Evolutionary conservation across 345 rosid species (phyloP), one percentile per base, ranked within the genome.

Genomic region (Mangifera indica): DNA sequence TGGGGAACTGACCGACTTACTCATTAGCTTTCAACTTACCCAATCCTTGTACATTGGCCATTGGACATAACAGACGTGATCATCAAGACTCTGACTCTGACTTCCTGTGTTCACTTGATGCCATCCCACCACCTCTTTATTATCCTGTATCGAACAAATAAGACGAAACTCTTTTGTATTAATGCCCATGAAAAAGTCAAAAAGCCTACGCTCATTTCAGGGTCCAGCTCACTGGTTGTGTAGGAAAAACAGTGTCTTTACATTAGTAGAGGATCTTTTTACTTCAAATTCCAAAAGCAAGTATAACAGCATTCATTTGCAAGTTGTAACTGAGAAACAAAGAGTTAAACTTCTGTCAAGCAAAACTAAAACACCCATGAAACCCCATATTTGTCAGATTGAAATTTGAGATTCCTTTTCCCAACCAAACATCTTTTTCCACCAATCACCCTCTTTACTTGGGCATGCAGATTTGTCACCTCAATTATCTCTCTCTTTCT

Each of bases 371-470:
- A 44, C 15, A 3, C 32, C 32, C 32, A 29, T 48, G 76, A 54
- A 70, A 75, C 26, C 26, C 40, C 15, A 56, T 66, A 49, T 15
- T 66, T 48, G 76, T 65, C 72, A 71, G 71, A 24, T 62, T 26
- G 37, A n/a, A 20, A 45, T n/a, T 56, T 32, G 57, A 56, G 73
- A 76, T 72, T 72, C 69, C 83, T 78, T 57, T 84, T 78, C 32
- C 86, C 84, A 77, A 84, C 71, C 12, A 76, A 71, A 78, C 63
- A 74, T 73, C 78, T 73, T 72, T 80, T 75, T 78, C 73, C 67
- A 69, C 90, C 84, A 82, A 79, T 81, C 76, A 72, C 71, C 72
- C 77, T 76, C 66, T 74, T 74, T 56, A 69, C 78, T 71, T 82
- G 78, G 74, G 46, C 80, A 79, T 74, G 87, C 85, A 87, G 77